These are phyloP conservation scores for Teratosphaeria gauchensis DNA, from an alignment of 2,329 filamentous ascomycete genomes.

Conservation along the genomic window DNA sequence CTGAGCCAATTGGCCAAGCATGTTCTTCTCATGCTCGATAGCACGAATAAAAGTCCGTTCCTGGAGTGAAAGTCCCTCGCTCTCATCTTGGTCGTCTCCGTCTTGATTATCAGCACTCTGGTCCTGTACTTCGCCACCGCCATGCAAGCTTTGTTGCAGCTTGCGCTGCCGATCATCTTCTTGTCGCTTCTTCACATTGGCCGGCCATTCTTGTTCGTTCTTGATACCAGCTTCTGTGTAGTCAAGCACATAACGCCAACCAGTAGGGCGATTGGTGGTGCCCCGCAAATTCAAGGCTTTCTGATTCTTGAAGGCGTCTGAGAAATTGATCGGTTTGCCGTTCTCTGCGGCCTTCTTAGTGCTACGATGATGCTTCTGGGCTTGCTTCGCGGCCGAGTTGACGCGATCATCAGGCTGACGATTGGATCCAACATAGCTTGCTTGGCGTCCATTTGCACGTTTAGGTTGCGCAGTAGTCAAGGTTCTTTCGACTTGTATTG, in stretches of 20 bases:
- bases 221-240: slow-evolving; percentile 42
- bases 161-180: slow-evolving; percentile 19
- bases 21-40: slow-evolving; percentile 37
- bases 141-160: slow-evolving; percentile 12
- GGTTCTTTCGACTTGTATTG: neutral
- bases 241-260: slow-evolving; percentile 43
- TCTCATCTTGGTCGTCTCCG: slow-evolving; percentile 5
- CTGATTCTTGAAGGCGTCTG: slow-evolving; percentile 26
- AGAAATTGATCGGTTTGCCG: slow-evolving; percentile 31
- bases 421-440: neutral
- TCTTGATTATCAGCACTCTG: slow-evolving; percentile 16
- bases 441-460: neutral
- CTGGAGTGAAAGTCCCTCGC: slow-evolving; percentile 19
- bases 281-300: slow-evolving; percentile 34
- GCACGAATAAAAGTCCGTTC: slow-evolving; percentile 30
- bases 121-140: slow-evolving; percentile 25
- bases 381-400: neutral
- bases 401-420: neutral
- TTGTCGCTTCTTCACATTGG: slow-evolving; percentile 34
- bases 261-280: slow-evolving; percentile 35
- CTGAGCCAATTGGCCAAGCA: slow-evolving; percentile 30
- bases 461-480: neutral
- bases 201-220: slow-evolving; percentile 39
- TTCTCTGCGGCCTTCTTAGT: slow-evolving; percentile 6
- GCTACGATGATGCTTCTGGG: neutral